phyloP scores from a whole-genome alignment of 441 rosid species.

The Mallotus repandus region DNA sequence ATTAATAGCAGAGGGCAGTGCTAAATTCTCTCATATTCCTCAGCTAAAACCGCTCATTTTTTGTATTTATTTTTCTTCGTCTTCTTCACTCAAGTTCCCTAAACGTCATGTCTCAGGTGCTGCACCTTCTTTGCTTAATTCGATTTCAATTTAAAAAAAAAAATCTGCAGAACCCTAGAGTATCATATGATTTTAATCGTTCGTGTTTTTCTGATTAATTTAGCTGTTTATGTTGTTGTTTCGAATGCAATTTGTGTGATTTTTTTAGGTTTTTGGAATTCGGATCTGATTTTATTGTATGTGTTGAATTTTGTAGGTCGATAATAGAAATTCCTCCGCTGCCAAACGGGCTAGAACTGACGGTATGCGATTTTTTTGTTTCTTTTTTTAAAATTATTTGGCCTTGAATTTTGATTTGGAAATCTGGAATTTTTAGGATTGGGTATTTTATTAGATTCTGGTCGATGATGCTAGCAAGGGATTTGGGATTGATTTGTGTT shows the following conservation, averaged over 20 bases:
- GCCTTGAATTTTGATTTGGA: no score
- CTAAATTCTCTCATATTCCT: no score
- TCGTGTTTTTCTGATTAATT: no score
- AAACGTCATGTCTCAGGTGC: constrained; percentile 60
- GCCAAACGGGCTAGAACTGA: constrained; percentile 99
- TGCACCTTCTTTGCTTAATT: neutral
- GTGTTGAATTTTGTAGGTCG: constrained; percentile 49
- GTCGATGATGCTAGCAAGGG: neutral
- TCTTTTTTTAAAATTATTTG: no score
- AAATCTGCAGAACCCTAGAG: constrained; percentile 1
- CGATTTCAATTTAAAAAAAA: neutral
- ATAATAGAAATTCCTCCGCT: constrained; percentile 90
- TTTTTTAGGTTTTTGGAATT: neutral
- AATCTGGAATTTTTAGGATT: neutral
- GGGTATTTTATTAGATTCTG: no score
- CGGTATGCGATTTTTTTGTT: constrained; percentile 42
- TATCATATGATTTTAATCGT: neutral
- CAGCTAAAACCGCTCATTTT: neutral
- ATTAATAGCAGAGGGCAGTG: no score
- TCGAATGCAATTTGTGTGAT: no score
- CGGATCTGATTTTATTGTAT: neutral
- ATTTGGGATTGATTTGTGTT: neutral
- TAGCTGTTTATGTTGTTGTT: no score
- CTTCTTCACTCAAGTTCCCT: neutral
- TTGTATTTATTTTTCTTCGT: neutral